Evolutionary conservation across 2,329 filamentous ascomycete species (phyloP), one percentile per base, ranked within the genome.

Genomic region (Trichoderma brevicompactum): DNA sequence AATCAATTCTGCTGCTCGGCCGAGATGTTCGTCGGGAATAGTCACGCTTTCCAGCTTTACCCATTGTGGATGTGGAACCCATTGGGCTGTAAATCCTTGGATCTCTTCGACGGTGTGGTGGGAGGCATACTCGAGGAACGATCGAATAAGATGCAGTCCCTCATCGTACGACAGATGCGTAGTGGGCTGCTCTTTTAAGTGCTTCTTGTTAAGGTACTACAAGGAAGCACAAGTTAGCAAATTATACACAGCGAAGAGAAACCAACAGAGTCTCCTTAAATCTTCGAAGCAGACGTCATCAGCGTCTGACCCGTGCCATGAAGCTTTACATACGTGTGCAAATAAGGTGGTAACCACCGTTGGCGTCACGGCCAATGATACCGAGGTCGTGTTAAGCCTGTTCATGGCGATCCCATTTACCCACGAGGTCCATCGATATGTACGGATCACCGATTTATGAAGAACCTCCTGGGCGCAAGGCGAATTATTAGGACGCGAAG

Each of bases 161-260:
- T 97, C 92, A 74, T 98, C 92, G 79, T 99, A 99, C 61, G 93
- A 94, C 64, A 99, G 88, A 76, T 96, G 92, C 1, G 91, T 91
- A 1, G 92, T 96, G 0, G 94, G 94, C 68, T 94, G 94, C 69
- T 94, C 83, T 68, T 85, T 87, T 36, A 90, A 83, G 1, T 87
- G 85, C 73, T 90, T 91, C 69, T 91, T 89, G 73, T 96, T 90
- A 67, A 96, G 82, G 77, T 95, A 97, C 90, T 95, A 63, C 36
- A 63, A 17, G 8, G 19, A 38, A 23, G 36, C 13, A 49, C 19
- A 3, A 36, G 49, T 63, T 46, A 63, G 59, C 36, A 43, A 52
- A 44, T 7, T 15, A 10, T 12, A 13, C 32, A 32, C 2, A 28
- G 38, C 28, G 12, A 34, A 23, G 36, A 10, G 6, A 12, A 17